phyloP scores from a whole-genome alignment of 768 basidiomycete genomes.

The Lactarius quietus region DNA sequence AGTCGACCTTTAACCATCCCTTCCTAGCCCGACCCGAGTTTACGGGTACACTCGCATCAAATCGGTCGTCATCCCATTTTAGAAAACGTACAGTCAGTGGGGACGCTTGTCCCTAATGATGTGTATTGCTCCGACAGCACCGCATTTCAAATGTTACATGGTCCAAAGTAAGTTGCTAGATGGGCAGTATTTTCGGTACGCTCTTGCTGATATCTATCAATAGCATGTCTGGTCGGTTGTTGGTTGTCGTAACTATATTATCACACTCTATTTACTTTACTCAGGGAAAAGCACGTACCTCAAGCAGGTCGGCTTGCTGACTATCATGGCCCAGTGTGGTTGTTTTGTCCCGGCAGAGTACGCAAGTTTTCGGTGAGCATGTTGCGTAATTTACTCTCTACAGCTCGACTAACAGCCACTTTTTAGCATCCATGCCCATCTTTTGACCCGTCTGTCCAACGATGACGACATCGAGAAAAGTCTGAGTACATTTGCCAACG shows the following conservation, averaged over 20 bases:
- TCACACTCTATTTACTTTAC: not conserved
- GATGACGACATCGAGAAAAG: slow-evolving; percentile 90
- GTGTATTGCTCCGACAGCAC: slow-evolving; percentile 83
- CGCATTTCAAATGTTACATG: slow-evolving; percentile 88
- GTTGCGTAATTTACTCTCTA: not conserved
- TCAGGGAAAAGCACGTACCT: slow-evolving; percentile 91
- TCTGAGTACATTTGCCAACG: slow-evolving; percentile 91
- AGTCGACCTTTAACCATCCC: not conserved
- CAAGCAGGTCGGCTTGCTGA: slow-evolving; percentile 78
- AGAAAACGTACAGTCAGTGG: slow-evolving; percentile 64
- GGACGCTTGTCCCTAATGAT: slow-evolving; percentile 82
- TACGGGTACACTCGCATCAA: slow-evolving; percentile 89
- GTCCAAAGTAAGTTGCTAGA: slow-evolving; percentile 64
- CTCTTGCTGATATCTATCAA: not conserved
- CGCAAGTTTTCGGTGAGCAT: slow-evolving; percentile 71
- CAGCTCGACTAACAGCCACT: not conserved
- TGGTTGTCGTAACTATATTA: not conserved
- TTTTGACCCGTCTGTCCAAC: slow-evolving; percentile 87
- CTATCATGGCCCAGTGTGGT: slow-evolving; percentile 85
- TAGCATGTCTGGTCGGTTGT: slow-evolving; percentile 57
- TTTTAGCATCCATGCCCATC: slow-evolving; percentile 70
- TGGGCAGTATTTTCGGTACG: not conserved
- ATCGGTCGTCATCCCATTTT: slow-evolving; percentile 84
- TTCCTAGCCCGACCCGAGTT: slow-evolving; percentile 82
- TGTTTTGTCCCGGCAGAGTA: slow-evolving; percentile 94